A percentile compares a stretch with the other conserved stretches of the same genome.
Conservation (phyloP, 352 stramenopile genomes). For the Pelagophyceae sp. region DNA sequence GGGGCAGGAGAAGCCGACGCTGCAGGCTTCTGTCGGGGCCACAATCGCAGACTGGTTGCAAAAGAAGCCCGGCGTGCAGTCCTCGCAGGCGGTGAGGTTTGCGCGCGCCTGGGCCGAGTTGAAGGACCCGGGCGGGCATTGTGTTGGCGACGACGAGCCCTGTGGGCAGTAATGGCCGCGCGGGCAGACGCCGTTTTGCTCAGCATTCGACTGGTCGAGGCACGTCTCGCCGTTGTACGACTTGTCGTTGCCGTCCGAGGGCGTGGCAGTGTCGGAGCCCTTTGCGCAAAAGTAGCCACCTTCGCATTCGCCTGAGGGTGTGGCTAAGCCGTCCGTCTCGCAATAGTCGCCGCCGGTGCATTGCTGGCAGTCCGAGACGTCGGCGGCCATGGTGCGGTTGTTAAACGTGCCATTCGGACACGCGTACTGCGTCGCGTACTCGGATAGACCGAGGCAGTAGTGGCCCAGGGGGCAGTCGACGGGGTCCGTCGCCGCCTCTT, state of each 20-base stretch:
- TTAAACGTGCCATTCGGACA: conserved; percentile 68
- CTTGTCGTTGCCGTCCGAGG: not conserved
- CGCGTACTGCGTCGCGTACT: conserved; percentile 39
- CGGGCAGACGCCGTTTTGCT: conserved; percentile 45
- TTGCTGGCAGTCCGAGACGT: conserved; percentile 37
- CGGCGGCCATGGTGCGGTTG: conserved; percentile 36
- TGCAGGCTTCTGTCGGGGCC: conserved; percentile 27
- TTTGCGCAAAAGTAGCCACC: conserved; percentile 76
- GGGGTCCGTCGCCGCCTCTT: not conserved
- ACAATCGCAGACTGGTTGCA: not conserved
- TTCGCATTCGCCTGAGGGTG: conserved; percentile 63
- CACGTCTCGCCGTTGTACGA: not conserved
- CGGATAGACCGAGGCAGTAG: not conserved
- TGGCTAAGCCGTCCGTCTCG: conserved; percentile 32
- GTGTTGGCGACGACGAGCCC: conserved; percentile 36
- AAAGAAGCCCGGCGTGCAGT: not conserved
- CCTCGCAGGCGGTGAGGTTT: not conserved
- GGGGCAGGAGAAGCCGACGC: conserved; percentile 37
- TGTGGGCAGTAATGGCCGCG: conserved; percentile 67
- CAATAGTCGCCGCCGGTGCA: conserved; percentile 34
- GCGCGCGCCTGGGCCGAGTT: not conserved
- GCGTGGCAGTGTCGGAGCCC: not conserved
- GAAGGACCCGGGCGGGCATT: not conserved
- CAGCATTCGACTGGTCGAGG: not conserved
- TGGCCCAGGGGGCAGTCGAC: not conserved